These are phyloP conservation scores for Akanthomyces uredinophilus DNA, from an alignment of 2,329 filamentous ascomycete genomes.

Conservation along the genomic window DNA sequence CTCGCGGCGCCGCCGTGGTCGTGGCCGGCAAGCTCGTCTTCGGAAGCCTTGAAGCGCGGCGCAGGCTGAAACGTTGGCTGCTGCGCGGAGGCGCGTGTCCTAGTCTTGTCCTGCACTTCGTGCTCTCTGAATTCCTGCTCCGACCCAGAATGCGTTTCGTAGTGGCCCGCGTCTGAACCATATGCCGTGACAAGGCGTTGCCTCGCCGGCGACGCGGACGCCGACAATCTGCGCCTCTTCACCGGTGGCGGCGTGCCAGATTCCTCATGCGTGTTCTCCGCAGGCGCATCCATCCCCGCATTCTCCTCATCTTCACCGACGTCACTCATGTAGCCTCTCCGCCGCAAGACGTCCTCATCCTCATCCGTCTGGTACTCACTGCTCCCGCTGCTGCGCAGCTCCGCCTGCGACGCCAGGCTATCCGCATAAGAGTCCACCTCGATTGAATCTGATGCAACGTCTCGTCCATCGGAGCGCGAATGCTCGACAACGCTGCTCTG, in stretches of 20 bases:
- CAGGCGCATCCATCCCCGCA: constrained; percentile 3
- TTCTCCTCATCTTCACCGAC: constrained; percentile 13
- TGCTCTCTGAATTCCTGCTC: constrained; percentile 14
- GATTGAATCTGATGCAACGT: constrained; percentile 22
- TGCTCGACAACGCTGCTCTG: constrained; percentile 9
- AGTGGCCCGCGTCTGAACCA: neutral
- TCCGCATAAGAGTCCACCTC: constrained; percentile 24
- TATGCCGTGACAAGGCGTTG: neutral
- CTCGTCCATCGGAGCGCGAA: constrained; percentile 13
- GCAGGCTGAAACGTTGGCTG: constrained; percentile 35
- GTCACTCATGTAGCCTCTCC: neutral
- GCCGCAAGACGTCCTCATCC: neutral
- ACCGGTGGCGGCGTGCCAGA: constrained; percentile 11
- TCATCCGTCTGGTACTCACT: neutral
- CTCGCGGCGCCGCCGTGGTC: neutral
- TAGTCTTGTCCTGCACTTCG: constrained; percentile 16
- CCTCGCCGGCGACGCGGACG: neutral
- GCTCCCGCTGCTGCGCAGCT: neutral
- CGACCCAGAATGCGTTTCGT: neutral
- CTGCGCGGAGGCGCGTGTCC: constrained; percentile 17
- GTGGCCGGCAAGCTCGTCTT: constrained; percentile 18
- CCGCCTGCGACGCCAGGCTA: constrained; percentile 1
- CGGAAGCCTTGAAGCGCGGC: constrained; percentile 34
- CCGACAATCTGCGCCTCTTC: constrained; percentile 22
- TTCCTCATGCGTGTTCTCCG: neutral